Evolutionary conservation across 169 alveolate genomes (phyloP), one percentile per base, ranked within the genome.

Genomic region (Eimeria tenella): DNA sequence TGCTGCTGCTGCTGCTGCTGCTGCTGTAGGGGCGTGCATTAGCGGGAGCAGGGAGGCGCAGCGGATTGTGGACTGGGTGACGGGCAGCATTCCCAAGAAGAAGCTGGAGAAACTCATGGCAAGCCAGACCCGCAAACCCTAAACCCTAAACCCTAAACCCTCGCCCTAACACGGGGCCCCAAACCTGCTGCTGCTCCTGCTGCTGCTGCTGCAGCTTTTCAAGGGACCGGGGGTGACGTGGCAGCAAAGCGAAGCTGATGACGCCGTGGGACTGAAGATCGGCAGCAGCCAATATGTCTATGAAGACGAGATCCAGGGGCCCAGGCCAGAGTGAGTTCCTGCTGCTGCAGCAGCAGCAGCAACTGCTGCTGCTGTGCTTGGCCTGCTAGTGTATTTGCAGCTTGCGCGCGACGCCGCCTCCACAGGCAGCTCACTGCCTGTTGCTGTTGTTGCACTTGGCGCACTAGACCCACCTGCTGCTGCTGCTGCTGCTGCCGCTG

Each of bases 31-130:
- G 19, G 94, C 94, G 52, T 90, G 82, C 60, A 58, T 90, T 17
- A 90, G 94, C 19, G 94, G 94, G 23, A 13, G 81, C 58, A 63
- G 94, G 8, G 94, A 90, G 58, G 94, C 91, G 25, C 17, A 42
- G 70, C 94, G 94, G 8, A 75, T 90, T 10, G 11, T 90, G 56
- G 94, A 90, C 65, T 90, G 94, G 94, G 75, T 23, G 62, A 4
- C 94, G 25, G 91, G 91, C 11, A 13, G 68, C 68, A 58, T 58
- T 58, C 68, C 68, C 68, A 58, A 58, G 68, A 58, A 58, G 68
- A 58, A 58, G 68, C 68, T 58, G 19, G 21, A 58, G 68, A 58
- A 58, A 17, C 21, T 58, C 11, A 17, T 13, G 68, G 19, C 11
- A 58, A 58, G 19, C 11, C 21, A 10, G 21, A 10, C 42, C 68